Base-by-base conservation (phyloP, 257 asterid species). In the Scutellaria galericulata region DNA sequence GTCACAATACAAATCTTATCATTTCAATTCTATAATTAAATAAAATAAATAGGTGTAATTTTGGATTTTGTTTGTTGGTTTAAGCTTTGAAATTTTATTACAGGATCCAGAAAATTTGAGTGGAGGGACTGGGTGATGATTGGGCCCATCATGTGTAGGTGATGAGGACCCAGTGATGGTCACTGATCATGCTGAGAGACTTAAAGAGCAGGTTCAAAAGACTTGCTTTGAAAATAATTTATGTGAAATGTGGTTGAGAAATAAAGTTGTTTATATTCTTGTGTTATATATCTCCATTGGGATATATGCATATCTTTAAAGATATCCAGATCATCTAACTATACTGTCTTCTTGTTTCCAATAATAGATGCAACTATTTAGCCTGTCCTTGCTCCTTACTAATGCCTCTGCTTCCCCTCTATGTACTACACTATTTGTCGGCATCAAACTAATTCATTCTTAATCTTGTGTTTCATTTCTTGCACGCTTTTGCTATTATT, bases 321-420 rank as follows among this genome's bases (percentile, higher is more conserved):
- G 54, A 27, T 14, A 41, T 24, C 72, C 35, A 73, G 22, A 69
- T 58, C 68, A 48, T 58, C 24, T 44, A 72, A 60, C 20, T 20
- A 46, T 70, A 52, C 66, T 71, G 80, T 70, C 70, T 57, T 67
- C 40, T 52, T 70, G 70, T 62, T 78, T 71, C 72, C 57, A 71
- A 66, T 71, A 67, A 40, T 71, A 66, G 41, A 70, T 64, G 50
- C 76, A 67, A 40, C 13, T 14, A 54, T 48, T 14, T 7, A 4
- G 44, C 11, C 37, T 78, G 70, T 73, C 76, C 57, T 20, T 45
- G 10, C 74, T 31, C 76, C 57, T 20, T 35, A 18, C 74, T 31
- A 72, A 55, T 56, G 20, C 70, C 70, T 15, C 18, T 42, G 14
- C 13, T 20, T 58, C 31, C 70, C 50, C 11, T 3, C 73, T 10